These are phyloP conservation scores for Alternaria brassicicola DNA, from an alignment of 2,329 filamentous ascomycete species.

Conservation along the genomic window DNA sequence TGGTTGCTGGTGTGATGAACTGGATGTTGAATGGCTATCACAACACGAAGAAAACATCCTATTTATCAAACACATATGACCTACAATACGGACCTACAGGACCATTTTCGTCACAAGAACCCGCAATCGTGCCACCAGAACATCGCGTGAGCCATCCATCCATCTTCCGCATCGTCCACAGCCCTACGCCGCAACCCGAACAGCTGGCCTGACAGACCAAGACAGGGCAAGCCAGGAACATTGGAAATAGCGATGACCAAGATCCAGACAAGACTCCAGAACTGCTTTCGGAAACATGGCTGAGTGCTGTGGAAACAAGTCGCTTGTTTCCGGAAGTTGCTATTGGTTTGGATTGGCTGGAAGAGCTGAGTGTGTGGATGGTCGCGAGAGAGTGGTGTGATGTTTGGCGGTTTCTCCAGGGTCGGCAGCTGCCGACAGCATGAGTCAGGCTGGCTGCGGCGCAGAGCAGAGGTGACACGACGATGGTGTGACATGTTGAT, in stretches of 20 bases:
- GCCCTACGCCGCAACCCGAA: background rate
- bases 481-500: slow-evolving; percentile 7
- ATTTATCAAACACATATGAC: background rate
- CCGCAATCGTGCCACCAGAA: slow-evolving; percentile 4
- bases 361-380: background rate
- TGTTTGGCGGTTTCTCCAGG: slow-evolving; percentile 3
- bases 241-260: background rate
- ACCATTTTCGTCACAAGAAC: background rate
- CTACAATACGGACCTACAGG: background rate
- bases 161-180: background rate
- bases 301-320: background rate
- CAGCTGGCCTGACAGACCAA: slow-evolving; percentile 10
- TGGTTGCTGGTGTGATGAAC: background rate
- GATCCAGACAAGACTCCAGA: background rate
- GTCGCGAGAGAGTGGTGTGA: slow-evolving; percentile 38
- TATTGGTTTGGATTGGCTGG: background rate
- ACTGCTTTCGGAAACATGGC: background rate
- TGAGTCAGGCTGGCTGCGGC: slow-evolving; percentile 4
- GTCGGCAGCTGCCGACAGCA: slow-evolving; percentile 31
- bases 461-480: background rate
- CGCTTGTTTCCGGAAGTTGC: slow-evolving; percentile 9
- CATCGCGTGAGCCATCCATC: slow-evolving; percentile 1
- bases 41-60: background rate
- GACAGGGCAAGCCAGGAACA: background rate
- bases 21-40: background rate